These are phyloP conservation scores for Cladosporium sphaerospermum DNA, from an alignment of 2,329 filamentous ascomycete species.

Conservation along the genomic window DNA sequence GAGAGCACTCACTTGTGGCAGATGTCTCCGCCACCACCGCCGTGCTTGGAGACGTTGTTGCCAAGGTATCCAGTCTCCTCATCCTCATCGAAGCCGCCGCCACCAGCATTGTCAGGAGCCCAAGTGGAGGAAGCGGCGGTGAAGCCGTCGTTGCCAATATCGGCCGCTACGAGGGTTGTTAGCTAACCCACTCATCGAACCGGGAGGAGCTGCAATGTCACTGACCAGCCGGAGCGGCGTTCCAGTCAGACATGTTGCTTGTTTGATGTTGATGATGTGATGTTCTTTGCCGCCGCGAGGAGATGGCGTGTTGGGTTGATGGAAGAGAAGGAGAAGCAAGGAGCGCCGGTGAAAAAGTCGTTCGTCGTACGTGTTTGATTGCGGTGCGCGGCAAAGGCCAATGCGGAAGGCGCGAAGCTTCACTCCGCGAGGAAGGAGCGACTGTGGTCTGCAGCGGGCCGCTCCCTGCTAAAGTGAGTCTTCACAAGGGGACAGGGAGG, in stretches of 20 bases:
- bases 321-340: neutral
- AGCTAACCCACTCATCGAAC: too few relatives aligned
- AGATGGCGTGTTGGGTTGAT: neutral
- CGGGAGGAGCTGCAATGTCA: neutral
- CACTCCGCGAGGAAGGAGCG: conserved; percentile 6
- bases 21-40: conserved; percentile 22
- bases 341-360: neutral
- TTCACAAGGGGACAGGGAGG: too few relatives aligned
- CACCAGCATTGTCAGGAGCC: conserved; percentile 13
- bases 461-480: too few relatives aligned
- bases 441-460: neutral
- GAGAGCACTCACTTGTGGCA: conserved; percentile 37
- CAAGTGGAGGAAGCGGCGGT: conserved; percentile 13
- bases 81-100: neutral
- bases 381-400: neutral
- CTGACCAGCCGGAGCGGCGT: conserved; percentile 18
- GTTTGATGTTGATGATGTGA: neutral
- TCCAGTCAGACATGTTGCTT: conserved; percentile 22
- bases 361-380: neutral
- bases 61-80: conserved; percentile 16
- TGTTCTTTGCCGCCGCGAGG: neutral
- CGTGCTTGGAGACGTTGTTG: conserved; percentile 27
- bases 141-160: conserved; percentile 17
- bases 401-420: neutral
- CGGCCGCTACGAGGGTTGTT: too few relatives aligned